These are phyloP conservation scores for Papilionanthe hybrid DNA, from an alignment of 116 monocot species.

Conservation along the genomic window DNA sequence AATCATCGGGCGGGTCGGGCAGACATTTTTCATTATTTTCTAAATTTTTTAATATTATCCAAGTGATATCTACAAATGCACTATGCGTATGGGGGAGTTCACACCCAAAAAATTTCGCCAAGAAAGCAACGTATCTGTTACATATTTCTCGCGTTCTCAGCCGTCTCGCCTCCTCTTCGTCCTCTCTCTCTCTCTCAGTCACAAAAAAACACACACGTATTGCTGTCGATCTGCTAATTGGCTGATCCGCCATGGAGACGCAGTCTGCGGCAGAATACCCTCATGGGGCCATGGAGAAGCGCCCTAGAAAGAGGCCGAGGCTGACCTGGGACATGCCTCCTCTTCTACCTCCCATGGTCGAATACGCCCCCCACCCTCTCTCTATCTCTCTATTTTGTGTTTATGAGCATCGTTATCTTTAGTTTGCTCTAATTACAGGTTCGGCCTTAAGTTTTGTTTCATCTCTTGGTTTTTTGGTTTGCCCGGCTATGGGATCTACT, in stretches of 20 bases:
- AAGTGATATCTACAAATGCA: too few relatives aligned
- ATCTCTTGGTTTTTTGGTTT: background rate
- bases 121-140: too few relatives aligned
- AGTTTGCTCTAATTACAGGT: background rate
- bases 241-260: conserved; percentile 50
- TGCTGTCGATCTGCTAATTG: background rate
- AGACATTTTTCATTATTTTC: too few relatives aligned
- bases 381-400: background rate
- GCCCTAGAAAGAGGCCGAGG: conserved; percentile 78
- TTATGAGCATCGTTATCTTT: background rate
- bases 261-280: conserved; percentile 71
- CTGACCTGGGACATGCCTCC: conserved; percentile 70
- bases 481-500: background rate
- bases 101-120: too few relatives aligned
- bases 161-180: too few relatives aligned
- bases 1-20: too few relatives aligned
- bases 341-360: conserved; percentile 48
- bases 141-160: too few relatives aligned
- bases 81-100: too few relatives aligned
- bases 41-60: too few relatives aligned
- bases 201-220: too few relatives aligned
- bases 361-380: background rate
- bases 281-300: conserved; percentile 53
- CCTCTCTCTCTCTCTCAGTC: too few relatives aligned
- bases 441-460: background rate